A percentile compares a stretch with the other conserved stretches of the same genome.
Evolutionary conservation across 257 asterid species (phyloP).

Genomic region (Haberlea rhodopensis): DNA sequence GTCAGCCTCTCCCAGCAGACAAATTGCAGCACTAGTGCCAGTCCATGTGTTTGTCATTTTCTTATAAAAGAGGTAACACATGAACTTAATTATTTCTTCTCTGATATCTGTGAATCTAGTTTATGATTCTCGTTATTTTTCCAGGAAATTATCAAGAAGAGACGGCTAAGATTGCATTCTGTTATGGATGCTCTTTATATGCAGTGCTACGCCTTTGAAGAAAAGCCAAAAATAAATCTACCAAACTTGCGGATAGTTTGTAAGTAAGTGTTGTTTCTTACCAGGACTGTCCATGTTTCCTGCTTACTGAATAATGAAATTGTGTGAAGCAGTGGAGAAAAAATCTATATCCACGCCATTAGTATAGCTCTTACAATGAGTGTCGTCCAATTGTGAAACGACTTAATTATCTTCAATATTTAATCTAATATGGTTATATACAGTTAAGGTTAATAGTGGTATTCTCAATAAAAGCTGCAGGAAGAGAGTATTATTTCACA

Average conservation of each 20-base stretch:
- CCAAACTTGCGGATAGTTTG: slow-evolving; percentile 53
- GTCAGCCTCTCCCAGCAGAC: slow-evolving; percentile 49
- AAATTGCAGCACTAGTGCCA: slow-evolving; percentile 27
- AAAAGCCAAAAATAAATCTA: slow-evolving; percentile 44
- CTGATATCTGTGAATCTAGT: slow-evolving; percentile 19
- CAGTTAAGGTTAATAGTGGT: neutral
- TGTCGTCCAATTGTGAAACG: neutral
- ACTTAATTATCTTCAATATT: too few relatives aligned
- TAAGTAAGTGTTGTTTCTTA: slow-evolving; percentile 49
- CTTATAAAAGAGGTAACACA: slow-evolving; percentile 69
- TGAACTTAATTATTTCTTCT: slow-evolving; percentile 5
- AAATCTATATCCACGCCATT: neutral
- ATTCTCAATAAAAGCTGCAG: neutral
- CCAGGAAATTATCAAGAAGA: slow-evolving; percentile 68
- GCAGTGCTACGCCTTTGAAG: slow-evolving; percentile 38
- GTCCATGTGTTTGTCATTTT: slow-evolving; percentile 83
- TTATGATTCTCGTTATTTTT: slow-evolving; percentile 22
- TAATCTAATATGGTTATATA: neutral
- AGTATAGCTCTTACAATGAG: neutral
- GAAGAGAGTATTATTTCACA: neutral
- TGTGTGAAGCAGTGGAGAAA: slow-evolving; percentile 3
- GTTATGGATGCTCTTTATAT: slow-evolving; percentile 54
- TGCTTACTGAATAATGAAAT: neutral
- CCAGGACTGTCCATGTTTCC: slow-evolving; percentile 17
- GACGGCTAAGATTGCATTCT: slow-evolving; percentile 47